Conservation (phyloP, 495 filamentous ascomycete genomes). For the Hypomontagnella monticulosa region DNA sequence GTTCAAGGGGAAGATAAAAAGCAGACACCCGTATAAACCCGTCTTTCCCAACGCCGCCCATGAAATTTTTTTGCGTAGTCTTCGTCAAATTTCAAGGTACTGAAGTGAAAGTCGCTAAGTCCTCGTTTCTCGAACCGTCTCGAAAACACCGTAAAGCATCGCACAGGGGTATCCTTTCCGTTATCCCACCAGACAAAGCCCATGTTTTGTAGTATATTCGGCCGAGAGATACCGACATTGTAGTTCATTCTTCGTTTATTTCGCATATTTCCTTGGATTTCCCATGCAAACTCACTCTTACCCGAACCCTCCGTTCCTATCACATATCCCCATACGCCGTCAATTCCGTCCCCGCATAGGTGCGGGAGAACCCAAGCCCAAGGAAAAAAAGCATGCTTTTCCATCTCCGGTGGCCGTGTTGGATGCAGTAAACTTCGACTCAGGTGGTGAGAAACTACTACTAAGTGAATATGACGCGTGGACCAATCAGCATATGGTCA, state of each 20-base stretch:
- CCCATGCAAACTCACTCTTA: constrained; percentile 31
- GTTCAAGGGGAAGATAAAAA: constrained; percentile 14
- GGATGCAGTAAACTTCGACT: constrained; percentile 26
- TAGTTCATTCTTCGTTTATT: constrained; percentile 42
- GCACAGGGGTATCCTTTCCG: constrained; percentile 48
- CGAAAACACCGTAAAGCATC: constrained; percentile 47
- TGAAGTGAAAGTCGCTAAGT: constrained; percentile 39
- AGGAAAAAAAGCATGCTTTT: constrained; percentile 45
- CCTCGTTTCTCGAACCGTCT: constrained; percentile 40
- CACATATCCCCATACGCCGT: constrained; percentile 40
- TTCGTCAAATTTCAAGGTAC: constrained; percentile 38
- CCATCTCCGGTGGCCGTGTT: constrained; percentile 35
- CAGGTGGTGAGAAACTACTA: constrained; percentile 21
- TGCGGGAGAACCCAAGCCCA: constrained; percentile 21
- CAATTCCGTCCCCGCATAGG: constrained; percentile 16
- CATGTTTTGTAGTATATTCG: constrained; percentile 49
- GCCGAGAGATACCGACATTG: constrained; percentile 13
- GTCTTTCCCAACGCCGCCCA: constrained; percentile 49
- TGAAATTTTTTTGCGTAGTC: constrained; percentile 41
- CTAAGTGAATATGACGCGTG: constrained; percentile 18
- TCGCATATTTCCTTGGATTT: constrained; percentile 14
- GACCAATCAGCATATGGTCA: constrained; percentile 14
- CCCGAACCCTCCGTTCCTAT: constrained; percentile 26
- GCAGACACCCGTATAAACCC: constrained; percentile 40
- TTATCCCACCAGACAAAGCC: constrained; percentile 43